Conservation (phyloP, 1,284 basidiomycete genomes). For the Singerocomus inundabilis region DNA sequence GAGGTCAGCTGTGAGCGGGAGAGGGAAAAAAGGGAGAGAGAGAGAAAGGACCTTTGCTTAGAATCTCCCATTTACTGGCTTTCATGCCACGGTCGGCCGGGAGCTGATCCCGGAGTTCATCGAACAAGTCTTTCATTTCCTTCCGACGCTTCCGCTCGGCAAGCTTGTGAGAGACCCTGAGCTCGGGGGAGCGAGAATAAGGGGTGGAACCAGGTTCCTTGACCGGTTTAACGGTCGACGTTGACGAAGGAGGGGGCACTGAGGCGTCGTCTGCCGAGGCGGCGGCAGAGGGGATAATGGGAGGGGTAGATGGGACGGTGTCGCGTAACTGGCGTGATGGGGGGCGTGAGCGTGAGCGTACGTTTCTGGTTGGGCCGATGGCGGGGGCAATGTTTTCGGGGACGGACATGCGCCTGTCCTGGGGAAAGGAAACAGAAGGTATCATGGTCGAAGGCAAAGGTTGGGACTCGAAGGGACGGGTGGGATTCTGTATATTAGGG, state of each 20-base stretch:
- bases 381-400: slow-evolving; percentile 52
- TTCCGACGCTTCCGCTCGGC: slow-evolving; percentile 93
- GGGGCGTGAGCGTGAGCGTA: slow-evolving; percentile 68
- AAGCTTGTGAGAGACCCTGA: slow-evolving; percentile 90
- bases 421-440: slow-evolving; percentile 54
- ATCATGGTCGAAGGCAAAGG: slow-evolving; percentile 45
- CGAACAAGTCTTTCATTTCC: slow-evolving; percentile 97
- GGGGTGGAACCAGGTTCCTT: slow-evolving; percentile 67
- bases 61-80: slow-evolving; percentile 95
- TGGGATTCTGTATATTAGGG: slow-evolving; percentile 40
- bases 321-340: slow-evolving; percentile 60
- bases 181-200: slow-evolving; percentile 91
- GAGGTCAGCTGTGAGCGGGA: slow-evolving; percentile 11
- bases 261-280: slow-evolving; percentile 41
- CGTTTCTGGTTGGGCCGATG: slow-evolving; percentile 47
- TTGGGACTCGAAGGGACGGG: slow-evolving; percentile 38
- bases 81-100: slow-evolving; percentile 92
- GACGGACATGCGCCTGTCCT: slow-evolving; percentile 73
- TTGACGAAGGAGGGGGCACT: slow-evolving; percentile 34
- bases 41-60: slow-evolving; percentile 75
- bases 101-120: slow-evolving; percentile 87
- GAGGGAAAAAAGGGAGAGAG: background rate
- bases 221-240: slow-evolving; percentile 21
- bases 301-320: slow-evolving; percentile 38
- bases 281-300: slow-evolving; percentile 35